These are phyloP conservation scores for Thelephora terrestris DNA, from an alignment of 1,284 basidiomycete species.

Conservation along the genomic window DNA sequence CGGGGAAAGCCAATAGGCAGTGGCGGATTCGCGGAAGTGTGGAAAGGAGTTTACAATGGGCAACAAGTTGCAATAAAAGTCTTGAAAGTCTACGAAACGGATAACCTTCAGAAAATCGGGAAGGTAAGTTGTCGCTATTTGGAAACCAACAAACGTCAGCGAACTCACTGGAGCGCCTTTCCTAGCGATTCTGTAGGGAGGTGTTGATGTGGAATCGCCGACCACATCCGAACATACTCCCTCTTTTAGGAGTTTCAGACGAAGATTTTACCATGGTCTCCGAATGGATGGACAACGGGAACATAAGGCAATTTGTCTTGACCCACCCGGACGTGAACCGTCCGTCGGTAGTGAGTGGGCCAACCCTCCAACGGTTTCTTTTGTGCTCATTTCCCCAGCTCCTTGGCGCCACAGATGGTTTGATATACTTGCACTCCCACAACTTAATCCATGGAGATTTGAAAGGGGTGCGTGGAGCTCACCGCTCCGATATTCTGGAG, in stretches of 20 bases:
- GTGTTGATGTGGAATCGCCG: constrained; percentile 4
- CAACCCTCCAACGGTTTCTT: no score
- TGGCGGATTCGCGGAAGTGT: background rate
- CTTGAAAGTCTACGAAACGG: background rate
- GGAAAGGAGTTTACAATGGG: background rate
- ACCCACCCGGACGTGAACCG: constrained; percentile 2
- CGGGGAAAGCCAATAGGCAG: background rate
- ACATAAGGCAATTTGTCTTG: constrained; percentile 2
- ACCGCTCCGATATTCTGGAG: background rate
- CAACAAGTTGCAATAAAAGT: background rate
- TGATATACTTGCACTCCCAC: constrained; percentile 3
- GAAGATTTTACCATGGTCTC: no score
- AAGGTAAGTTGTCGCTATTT: no score
- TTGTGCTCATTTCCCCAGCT: background rate
- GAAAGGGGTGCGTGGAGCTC: constrained; percentile 1
- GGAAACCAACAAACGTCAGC: no score
- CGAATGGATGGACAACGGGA: no score
- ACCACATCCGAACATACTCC: constrained; percentile 2
- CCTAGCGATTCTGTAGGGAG: constrained; percentile 3
- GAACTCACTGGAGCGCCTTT: no score
- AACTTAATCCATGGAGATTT: constrained; percentile 5
- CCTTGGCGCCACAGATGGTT: constrained; percentile 1
- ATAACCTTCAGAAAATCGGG: background rate
- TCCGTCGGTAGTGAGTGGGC: constrained; percentile 1
- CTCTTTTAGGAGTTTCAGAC: constrained; percentile 1